phyloP scores from a whole-genome alignment of 2,329 filamentous ascomycete genomes.

The Xylaria polymorpha region DNA sequence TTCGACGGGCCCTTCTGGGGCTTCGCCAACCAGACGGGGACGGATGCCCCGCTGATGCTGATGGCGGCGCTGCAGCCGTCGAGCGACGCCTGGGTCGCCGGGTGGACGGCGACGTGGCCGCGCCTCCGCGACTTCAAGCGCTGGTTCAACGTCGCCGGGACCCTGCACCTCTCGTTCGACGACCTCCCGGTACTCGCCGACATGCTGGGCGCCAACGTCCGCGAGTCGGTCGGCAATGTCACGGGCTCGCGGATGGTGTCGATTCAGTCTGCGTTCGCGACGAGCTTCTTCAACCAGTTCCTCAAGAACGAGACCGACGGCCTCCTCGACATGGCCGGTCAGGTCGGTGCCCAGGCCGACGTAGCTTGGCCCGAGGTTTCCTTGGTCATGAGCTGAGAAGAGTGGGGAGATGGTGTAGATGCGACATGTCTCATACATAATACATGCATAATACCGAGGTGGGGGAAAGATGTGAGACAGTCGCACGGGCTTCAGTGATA shows the following conservation, averaged over 20 bases:
- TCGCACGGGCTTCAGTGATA: not conserved
- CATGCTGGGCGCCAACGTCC: constrained; percentile 1
- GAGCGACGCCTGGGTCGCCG: not conserved
- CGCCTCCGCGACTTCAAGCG: constrained; percentile 19
- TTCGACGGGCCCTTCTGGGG: constrained; percentile 31
- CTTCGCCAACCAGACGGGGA: constrained; percentile 19
- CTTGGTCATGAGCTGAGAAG: not conserved
- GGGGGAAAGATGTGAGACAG: too few relatives aligned
- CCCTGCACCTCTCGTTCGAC: constrained; percentile 22
- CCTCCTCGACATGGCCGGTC: too few relatives aligned
- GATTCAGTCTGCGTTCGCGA: constrained; percentile 25
- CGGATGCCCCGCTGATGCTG: constrained; percentile 10
- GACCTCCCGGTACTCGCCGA: constrained; percentile 20
- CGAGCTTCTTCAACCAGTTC: constrained; percentile 29
- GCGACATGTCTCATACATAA: not conserved
- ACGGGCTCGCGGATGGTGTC: constrained; percentile 25
- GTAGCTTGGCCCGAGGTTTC: constrained; percentile 20
- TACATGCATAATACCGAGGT: not conserved
- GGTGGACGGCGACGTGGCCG: constrained; percentile 22
- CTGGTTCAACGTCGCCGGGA: constrained; percentile 20
- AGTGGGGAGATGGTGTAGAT: not conserved
- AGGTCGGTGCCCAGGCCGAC: not conserved
- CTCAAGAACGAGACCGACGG: constrained; percentile 18
- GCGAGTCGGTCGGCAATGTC: constrained; percentile 11
- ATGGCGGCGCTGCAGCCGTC: constrained; percentile 18